Evolutionary conservation across 163 green algal genomes (phyloP).

Genomic region (Scenedesmus sp.): DNA sequence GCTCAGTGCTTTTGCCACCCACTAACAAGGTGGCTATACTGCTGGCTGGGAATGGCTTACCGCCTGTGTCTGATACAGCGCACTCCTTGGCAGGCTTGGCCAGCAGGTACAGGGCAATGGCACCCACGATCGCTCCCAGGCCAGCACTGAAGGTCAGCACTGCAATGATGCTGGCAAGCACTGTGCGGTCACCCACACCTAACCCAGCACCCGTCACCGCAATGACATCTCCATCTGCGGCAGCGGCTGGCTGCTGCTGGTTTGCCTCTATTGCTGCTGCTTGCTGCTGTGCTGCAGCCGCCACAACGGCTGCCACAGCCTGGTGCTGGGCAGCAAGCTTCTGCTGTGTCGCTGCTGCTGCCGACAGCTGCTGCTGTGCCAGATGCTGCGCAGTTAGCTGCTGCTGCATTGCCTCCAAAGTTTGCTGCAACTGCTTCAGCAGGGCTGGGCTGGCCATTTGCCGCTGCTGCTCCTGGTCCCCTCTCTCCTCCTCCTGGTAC

Average conservation of each 20-base stretch:
- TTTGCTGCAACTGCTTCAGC: background rate
- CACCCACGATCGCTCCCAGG: background rate
- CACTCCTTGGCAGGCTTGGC: background rate
- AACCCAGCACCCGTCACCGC: background rate
- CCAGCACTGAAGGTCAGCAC: background rate
- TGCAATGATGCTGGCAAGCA: background rate
- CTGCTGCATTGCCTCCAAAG: background rate
- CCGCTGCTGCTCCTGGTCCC: constrained; percentile 17
- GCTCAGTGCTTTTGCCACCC: background rate
- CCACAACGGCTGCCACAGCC: background rate
- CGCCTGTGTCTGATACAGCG: background rate
- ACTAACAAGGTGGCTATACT: background rate
- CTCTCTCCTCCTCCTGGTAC: background rate
- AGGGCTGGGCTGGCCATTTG: constrained; percentile 25
- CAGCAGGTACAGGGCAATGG: constrained; percentile 18
- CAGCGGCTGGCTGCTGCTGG: background rate
- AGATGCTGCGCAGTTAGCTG: background rate
- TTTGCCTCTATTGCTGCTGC: background rate
- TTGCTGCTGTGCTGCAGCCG: background rate
- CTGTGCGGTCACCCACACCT: too few species aligned
- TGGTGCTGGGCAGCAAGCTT: background rate
- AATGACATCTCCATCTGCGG: background rate
- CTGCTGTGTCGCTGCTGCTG: background rate
- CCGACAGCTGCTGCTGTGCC: background rate
- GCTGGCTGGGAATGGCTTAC: background rate